These are phyloP conservation scores for Posidonia oceanica DNA, from an alignment of 116 monocot genomes.

Conservation along the genomic window DNA sequence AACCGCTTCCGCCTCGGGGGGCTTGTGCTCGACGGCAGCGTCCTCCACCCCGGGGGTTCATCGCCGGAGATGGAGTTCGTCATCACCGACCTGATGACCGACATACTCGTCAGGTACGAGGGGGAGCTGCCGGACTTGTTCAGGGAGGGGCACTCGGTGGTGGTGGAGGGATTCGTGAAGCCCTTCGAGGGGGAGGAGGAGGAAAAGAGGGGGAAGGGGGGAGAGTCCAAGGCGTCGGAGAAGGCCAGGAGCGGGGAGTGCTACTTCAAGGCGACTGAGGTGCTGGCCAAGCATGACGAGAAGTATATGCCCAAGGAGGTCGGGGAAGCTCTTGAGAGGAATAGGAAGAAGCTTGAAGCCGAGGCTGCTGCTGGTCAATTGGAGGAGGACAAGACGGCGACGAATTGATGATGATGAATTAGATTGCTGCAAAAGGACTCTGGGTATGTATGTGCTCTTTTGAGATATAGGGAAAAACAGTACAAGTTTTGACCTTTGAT, in stretches of 20 bases:
- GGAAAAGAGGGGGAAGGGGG: not conserved
- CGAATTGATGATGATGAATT: no score
- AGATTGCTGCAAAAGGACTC: no score
- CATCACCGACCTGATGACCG: slow-evolving; percentile 88
- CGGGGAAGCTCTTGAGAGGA: slow-evolving; percentile 74
- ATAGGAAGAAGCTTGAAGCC: slow-evolving; percentile 67
- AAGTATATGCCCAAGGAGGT: slow-evolving; percentile 97
- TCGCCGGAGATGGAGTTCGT: slow-evolving; percentile 95
- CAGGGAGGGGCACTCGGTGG: slow-evolving; percentile 90
- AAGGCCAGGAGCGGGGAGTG: slow-evolving; percentile 57
- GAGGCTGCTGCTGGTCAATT: slow-evolving; percentile 6
- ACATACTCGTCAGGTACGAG: slow-evolving; percentile 80
- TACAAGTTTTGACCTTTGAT: no score
- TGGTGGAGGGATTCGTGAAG: slow-evolving; percentile 72
- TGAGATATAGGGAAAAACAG: no score
- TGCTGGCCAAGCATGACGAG: slow-evolving; percentile 94
- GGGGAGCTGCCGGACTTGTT: slow-evolving; percentile 89
- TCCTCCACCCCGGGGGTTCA: slow-evolving; percentile 31
- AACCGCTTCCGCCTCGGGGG: slow-evolving; percentile 83
- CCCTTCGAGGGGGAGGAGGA: slow-evolving; percentile 25
- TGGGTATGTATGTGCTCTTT: no score
- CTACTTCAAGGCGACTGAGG: slow-evolving; percentile 77
- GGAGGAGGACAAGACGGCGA: no score
- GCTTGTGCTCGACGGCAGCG: slow-evolving; percentile 91
- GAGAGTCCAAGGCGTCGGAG: slow-evolving; percentile 23